Base-by-base conservation (phyloP, 306 rosid species). In the Glycyrrhiza uralensis region DNA sequence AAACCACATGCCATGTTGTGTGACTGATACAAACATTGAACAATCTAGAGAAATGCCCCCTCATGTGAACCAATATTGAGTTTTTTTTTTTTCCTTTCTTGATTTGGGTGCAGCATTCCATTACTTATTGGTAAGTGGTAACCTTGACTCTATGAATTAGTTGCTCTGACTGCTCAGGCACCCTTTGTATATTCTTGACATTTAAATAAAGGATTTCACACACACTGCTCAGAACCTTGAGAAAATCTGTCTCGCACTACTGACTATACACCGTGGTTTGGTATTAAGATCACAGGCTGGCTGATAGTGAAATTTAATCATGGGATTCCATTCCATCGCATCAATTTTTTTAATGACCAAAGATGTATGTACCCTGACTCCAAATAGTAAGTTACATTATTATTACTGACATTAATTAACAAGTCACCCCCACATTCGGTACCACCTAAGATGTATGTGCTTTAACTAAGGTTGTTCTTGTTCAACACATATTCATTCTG, bases 1-100 rank as follows among this genome's bases (percentile, higher is more conserved):
- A 70, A 51, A 35, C 76, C 84, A 77, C 82, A 77, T 80, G 89
- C 77, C 57, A 62, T 46, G 79, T 78, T 75, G n/a, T 46, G 33
- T 18, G 23, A 59, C 64, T 52, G 29, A 74, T 80, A 54, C 54
- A 41, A n/a, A 62, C 68, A 51, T 23, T 52, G 30, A 30, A 28
- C 17, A 42, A 51, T 39, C 28, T 4, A 33, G 33, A 35, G 44
- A 11, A 41, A 32, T 24, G 9, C 36, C 14, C 8, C 3, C 44
- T 42, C 79, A 29, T 58, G 75, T 71, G 81, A 79, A 65, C 76
- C 23, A 71, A 60, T 52, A 10, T 35, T 41, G 44, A 45, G 45
- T 10, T 55, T 51, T n/a, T n/a, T n/a, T n/a, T n/a, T n/a, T n/a
- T n/a, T n/a, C n/a, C n/a, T n/a, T 74, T 70, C 84, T 79, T 79